Evolutionary conservation across 108 stramenopile species (phyloP).

Genomic region (Skeletonema costatum): DNA sequence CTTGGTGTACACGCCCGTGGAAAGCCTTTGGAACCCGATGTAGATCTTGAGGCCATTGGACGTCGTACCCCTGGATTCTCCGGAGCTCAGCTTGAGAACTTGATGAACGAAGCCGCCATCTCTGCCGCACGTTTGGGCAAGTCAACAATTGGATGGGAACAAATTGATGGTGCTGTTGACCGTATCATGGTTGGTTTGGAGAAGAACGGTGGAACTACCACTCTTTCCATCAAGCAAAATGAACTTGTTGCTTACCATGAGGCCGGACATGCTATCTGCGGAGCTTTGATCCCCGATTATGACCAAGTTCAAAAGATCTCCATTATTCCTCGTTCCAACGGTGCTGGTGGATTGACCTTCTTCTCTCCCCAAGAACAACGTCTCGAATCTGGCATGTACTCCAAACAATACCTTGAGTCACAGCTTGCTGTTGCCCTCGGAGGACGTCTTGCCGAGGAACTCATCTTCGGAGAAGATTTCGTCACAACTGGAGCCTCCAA

Average conservation of each 20-base stretch:
- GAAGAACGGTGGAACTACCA: conserved; percentile 88
- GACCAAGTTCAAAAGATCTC: conserved; percentile 98
- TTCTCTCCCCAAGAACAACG: conserved; percentile 93
- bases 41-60: conserved; percentile 89
- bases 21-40: conserved; percentile 93
- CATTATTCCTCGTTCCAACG: conserved; percentile 93
- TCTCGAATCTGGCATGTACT: conserved; percentile 92
- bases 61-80: conserved; percentile 96
- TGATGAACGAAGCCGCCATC: conserved; percentile 98
- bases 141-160: conserved; percentile 88
- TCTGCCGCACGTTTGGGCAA: conserved; percentile 80
- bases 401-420: conserved; percentile 91
- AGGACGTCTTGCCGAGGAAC: conserved; percentile 97
- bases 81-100: conserved; percentile 96
- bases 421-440: conserved; percentile 94
- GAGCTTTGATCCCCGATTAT: conserved; percentile 87
- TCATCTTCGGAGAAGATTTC: conserved; percentile 94
- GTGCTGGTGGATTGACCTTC: conserved; percentile 94
- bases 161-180: conserved; percentile 96
- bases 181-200: conserved; percentile 96
- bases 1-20: conserved; percentile 92
- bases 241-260: conserved; percentile 96
- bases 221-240: conserved; percentile 62
- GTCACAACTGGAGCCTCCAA: conserved; percentile 98
- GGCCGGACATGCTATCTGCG: conserved; percentile 95